These are phyloP conservation scores for Podospora conica DNA, from an alignment of 495 filamentous ascomycete genomes.

Conservation along the genomic window DNA sequence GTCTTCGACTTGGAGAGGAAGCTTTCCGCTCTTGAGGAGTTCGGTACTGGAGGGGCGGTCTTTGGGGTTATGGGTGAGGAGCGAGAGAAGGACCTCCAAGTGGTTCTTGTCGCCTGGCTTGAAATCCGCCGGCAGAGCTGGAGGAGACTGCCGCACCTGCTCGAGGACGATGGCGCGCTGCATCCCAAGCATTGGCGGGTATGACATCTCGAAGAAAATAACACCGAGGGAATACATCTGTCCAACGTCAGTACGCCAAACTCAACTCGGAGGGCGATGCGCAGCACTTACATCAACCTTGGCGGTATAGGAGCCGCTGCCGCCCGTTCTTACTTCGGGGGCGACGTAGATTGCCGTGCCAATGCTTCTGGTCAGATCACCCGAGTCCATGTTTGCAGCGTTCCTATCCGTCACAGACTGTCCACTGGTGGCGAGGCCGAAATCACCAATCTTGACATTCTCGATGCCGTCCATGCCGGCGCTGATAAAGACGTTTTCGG, in stretches of 20 bases:
- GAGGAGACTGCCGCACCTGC: slow-evolving; percentile 59
- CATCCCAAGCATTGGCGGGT: slow-evolving; percentile 75
- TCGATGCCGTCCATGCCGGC: slow-evolving; percentile 60
- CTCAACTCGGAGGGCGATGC: not conserved
- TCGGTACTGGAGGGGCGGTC: slow-evolving; percentile 81
- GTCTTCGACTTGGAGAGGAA: slow-evolving; percentile 87
- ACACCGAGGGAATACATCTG: slow-evolving; percentile 95
- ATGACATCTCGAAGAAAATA: slow-evolving; percentile 98
- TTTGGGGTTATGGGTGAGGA: slow-evolving; percentile 74
- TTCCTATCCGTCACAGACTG: slow-evolving; percentile 66
- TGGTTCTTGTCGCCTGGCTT: slow-evolving; percentile 64
- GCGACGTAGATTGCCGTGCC: slow-evolving; percentile 96
- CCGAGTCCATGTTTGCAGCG: slow-evolving; percentile 44
- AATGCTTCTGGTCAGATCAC: slow-evolving; percentile 71
- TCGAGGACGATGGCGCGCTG: slow-evolving; percentile 74
- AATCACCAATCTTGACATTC: slow-evolving; percentile 93
- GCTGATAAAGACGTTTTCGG: slow-evolving; percentile 90
- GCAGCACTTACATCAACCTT: slow-evolving; percentile 74
- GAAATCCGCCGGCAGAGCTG: slow-evolving; percentile 67
- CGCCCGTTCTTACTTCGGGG: slow-evolving; percentile 74
- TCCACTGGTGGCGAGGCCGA: slow-evolving; percentile 86
- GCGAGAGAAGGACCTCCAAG: slow-evolving; percentile 66
- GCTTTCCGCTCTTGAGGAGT: slow-evolving; percentile 76
- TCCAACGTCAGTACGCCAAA: slow-evolving; percentile 6
- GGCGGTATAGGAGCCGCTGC: slow-evolving; percentile 71